Evolutionary conservation across 345 rosid species (phyloP), one percentile per base, ranked within the genome.

Genomic region (Durio zibethinus): DNA sequence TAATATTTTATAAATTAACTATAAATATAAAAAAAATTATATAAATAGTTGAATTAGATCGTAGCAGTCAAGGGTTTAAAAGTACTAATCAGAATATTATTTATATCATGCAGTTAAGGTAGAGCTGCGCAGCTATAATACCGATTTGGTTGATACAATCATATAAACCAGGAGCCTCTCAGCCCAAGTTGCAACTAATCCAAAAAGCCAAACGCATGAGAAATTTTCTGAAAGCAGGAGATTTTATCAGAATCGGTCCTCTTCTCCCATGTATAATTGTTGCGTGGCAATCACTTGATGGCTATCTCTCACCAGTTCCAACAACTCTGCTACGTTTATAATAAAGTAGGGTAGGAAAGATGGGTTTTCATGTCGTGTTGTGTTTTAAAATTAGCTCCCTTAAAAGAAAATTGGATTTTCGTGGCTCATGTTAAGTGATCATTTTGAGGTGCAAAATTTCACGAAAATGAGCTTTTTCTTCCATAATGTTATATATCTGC

Each of bases 251-350:
- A 4, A 59, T 50, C 4, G 27, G 9, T 6, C 20, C 54, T 42
- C 62, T 4, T 16, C n/a, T 35, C 25, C 59, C n/a, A 36, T 50
- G 5, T 50, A 15, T 50, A 50, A 61, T 76, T 66, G 79, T 82
- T 75, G 80, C 84, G 82, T 82, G 84, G 80, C 79, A 52, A 56
- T 81, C 75, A 72, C 75, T 61, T 72, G 85, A 81, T 78, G 80
- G 85, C 72, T 53, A 33, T 81, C 57, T 83, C 80, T 54, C 83
- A 85, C 79, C 88, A 5, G 81, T 63, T 70, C 78, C 81, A 83
- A 78, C 86, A 11, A 81, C 86, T 79, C 79, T 9, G 2, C 16
- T 59, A 70, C 48, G 56, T 42, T 67, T 23, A 52, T 5, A 21
- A 54, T 27, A 40, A 56, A 50, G 74, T 63, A 7, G 38, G 68